phyloP scores from a whole-genome alignment of 176 grass and related monocot genomes.

The Neostapfia colusana region DNA sequence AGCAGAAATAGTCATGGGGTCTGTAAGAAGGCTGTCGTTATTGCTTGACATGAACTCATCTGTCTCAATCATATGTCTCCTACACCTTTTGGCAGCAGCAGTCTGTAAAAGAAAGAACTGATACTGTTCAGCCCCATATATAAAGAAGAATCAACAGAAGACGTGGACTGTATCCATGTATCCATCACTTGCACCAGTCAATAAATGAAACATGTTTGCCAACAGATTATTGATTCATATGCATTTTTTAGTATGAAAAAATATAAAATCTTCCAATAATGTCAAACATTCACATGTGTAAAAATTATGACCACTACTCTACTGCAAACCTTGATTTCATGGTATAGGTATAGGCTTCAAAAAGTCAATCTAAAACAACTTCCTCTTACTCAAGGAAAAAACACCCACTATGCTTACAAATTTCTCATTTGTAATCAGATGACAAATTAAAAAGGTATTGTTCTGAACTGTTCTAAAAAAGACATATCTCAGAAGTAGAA shows the following conservation, averaged over 20 bases:
- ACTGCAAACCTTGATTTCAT: not conserved
- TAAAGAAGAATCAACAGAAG: conserved; percentile 3
- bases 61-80: conserved; percentile 92
- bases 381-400: not conserved
- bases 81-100: conserved; percentile 80
- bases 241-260: not conserved
- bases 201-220: not conserved
- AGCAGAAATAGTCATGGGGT: conserved; percentile 73
- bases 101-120: conserved; percentile 53
- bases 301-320: conserved; percentile 6
- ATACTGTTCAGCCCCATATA: conserved; percentile 9
- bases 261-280: not conserved
- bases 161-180: not conserved
- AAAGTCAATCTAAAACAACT: conserved; percentile 13
- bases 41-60: conserved; percentile 90
- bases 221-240: not conserved
- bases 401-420: not conserved
- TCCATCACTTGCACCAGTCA: not conserved
- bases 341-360: not conserved
- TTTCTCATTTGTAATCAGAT: not conserved
- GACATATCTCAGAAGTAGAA: conserved; percentile 20
- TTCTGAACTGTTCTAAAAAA: not conserved
- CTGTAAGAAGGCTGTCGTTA: conserved; percentile 71
- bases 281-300: conserved; percentile 1
- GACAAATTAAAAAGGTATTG: not conserved